Base-by-base conservation (phyloP, 495 filamentous ascomycete species). In the Oidiodendron maius region DNA sequence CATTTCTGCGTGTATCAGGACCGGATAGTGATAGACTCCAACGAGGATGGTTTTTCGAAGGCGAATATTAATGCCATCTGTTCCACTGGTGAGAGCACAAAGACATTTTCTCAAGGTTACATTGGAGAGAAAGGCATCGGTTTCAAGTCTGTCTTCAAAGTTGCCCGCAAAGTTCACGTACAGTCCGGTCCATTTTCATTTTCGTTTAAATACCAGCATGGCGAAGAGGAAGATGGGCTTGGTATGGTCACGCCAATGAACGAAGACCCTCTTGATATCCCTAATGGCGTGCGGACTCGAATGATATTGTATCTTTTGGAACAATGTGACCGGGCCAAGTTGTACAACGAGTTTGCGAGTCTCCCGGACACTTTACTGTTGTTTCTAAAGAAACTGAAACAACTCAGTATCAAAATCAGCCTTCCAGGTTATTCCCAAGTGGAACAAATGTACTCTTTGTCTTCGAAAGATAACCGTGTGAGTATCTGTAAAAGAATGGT, bases 121-220 rank as follows among this genome's bases (percentile, higher is more conserved):
- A 67, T 66, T 45, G 71, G 71, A 13, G 71, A 70, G 40, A 75
- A 75, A 40, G 69, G 68, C 10, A 70, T 72, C 32, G 71, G 71
- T 0, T 75, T 74, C 57, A 74, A 74, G 45, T 72, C 68, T 1
- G 65, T 75, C 2, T 75, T 74, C 55, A 69, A 61, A 37, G 64
- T 63, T 3, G 66, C 71, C 3, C 53, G 55, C 30, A 64, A 64
- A 26, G 71, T 69, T 0, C 59, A 62, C 15, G 64, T 74, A 13
- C 55, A 64, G 28, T 71, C 67, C 2, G 59, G 66, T 13, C n/a
- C n/a, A n/a, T n/a, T n/a, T n/a, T 11, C 50, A 2, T 72, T 64
- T 38, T 66, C 62, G 11, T 74, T 72, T 62, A 52, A 35, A 25
- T 71, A 72, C 45, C 52, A 61, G 26, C 50, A 67, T 48, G 34